Conservation (phyloP, 2,329 filamentous ascomycete genomes). For the Lojkania enalia region DNA sequence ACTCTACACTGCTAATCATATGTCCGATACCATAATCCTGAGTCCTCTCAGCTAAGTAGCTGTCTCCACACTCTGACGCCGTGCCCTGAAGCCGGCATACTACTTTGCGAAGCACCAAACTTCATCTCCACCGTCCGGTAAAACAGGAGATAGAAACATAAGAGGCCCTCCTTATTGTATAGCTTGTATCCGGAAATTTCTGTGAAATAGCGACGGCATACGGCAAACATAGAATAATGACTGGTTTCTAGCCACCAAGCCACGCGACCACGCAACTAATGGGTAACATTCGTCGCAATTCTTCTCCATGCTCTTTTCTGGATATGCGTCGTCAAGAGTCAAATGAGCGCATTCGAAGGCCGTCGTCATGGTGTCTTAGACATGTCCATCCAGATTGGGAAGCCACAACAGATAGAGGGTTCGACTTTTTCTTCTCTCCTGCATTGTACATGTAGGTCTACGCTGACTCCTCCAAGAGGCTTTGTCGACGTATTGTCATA, state of each 20-base stretch:
- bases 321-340: neutral
- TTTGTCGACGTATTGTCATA: neutral
- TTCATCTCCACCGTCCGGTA: too few species aligned
- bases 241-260: neutral
- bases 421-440: conserved; percentile 1
- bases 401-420: conserved; percentile 6
- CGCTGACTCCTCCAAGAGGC: neutral
- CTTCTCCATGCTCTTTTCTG: neutral
- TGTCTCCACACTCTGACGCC: too few species aligned
- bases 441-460: neutral
- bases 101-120: too few species aligned
- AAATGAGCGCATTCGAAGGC: neutral
- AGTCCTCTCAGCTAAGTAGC: too few species aligned
- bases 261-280: neutral
- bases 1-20: too few species aligned
- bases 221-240: neutral
- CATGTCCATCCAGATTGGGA: conserved; percentile 3
- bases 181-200: neutral
- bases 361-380: conserved; percentile 8
- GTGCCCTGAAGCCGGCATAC: too few species aligned
- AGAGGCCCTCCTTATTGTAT: too few species aligned
- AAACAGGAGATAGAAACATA: too few species aligned
- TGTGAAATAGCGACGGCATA: neutral
- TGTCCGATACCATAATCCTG: too few species aligned
- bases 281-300: neutral